Conservation (phyloP, 805 yeast species). For the Pichia kluyveri region DNA sequence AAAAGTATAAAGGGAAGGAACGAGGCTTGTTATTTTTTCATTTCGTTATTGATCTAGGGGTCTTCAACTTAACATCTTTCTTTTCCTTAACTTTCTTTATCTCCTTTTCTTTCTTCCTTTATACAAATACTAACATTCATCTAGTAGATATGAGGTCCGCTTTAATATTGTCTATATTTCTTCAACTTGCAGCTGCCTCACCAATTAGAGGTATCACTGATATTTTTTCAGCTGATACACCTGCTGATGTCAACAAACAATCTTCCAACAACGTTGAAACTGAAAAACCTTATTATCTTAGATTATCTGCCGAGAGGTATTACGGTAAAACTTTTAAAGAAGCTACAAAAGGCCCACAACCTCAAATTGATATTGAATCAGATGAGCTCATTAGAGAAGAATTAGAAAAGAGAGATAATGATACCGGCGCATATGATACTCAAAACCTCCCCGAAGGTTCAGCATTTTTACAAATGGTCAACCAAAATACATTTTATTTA, state of each 20-base stretch:
- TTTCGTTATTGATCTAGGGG: background rate
- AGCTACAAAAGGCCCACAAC: background rate
- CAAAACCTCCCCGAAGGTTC: slow-evolving; percentile 11
- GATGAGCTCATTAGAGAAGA: background rate
- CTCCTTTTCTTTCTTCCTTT: background rate
- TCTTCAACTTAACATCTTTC: background rate
- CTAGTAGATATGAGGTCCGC: background rate
- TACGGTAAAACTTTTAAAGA: background rate
- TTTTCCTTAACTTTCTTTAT: background rate
- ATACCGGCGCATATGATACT: background rate
- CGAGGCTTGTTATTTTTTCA: background rate
- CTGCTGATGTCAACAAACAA: background rate
- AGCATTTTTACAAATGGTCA: slow-evolving; percentile 27
- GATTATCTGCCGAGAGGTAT: background rate
- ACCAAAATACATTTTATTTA: slow-evolving; percentile 36
- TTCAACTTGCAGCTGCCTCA: background rate
- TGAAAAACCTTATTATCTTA: background rate
- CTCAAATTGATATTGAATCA: background rate
- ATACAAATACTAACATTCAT: too few relatives aligned
- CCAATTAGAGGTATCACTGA: background rate
- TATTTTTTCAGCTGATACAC: background rate
- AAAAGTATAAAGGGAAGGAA: background rate
- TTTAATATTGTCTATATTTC: background rate
- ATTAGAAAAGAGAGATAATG: background rate
- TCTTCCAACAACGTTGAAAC: background rate